phyloP scores from a whole-genome alignment of 148 eudicot genomes.

The Heliosperma pusillum region DNA sequence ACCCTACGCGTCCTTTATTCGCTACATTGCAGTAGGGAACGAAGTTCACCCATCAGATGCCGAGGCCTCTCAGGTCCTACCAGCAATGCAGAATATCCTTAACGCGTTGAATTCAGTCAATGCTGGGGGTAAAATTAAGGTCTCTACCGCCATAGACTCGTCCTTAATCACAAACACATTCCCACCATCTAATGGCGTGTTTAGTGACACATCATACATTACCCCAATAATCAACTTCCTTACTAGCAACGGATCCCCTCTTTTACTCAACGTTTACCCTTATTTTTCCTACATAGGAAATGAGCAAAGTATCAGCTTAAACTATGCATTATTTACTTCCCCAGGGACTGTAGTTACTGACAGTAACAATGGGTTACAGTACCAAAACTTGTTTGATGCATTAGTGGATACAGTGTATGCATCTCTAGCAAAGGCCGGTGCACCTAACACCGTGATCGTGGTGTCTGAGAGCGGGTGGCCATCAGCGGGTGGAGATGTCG shows the following conservation, averaged over 20 bases:
- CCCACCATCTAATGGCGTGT: conserved; percentile 40
- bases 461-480: conserved; percentile 25
- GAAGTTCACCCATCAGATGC: conserved; percentile 33
- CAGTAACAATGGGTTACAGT: conserved; percentile 12
- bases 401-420: conserved; percentile 23
- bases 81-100: conserved; percentile 39
- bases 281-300: conserved; percentile 29
- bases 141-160: conserved; percentile 35
- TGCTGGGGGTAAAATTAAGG: conserved; percentile 35
- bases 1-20: conserved; percentile 21
- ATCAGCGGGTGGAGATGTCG: not conserved
- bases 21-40: conserved; percentile 47
- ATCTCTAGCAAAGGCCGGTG: conserved; percentile 21
- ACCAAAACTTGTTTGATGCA: conserved; percentile 38
- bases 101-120: conserved; percentile 24
- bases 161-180: conserved; percentile 23
- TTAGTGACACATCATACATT: conserved; percentile 19
- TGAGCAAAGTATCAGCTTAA: conserved; percentile 2
- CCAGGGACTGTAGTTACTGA: conserved; percentile 20
- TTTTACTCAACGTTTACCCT: conserved; percentile 48
- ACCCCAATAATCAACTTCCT: conserved; percentile 37
- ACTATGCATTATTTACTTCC: conserved; percentile 33
- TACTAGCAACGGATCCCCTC: conserved; percentile 24
- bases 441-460: conserved; percentile 3
- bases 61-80: conserved; percentile 28